Conservation (phyloP, 805 yeast genomes). For the Candida suzukii region DNA sequence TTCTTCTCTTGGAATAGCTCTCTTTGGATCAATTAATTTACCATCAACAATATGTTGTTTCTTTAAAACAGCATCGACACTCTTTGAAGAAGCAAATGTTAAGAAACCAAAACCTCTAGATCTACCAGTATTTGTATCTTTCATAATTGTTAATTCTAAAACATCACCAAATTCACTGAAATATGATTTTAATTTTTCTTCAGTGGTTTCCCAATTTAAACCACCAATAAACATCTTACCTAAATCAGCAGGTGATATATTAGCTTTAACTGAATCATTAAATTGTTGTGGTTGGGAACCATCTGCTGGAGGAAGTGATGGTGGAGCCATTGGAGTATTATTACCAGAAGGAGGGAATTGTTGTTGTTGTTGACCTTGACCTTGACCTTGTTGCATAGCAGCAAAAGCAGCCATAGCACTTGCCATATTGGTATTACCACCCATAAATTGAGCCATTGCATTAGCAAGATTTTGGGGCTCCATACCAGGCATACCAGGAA, state of each 20-base stretch:
- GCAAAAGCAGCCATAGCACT: slow-evolving; percentile 7
- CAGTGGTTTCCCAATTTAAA: slow-evolving; percentile 95
- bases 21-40: slow-evolving; percentile 92
- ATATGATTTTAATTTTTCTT: slow-evolving; percentile 74
- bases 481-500: slow-evolving; percentile 7
- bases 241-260: slow-evolving; percentile 55
- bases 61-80: slow-evolving; percentile 81
- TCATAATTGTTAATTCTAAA: slow-evolving; percentile 84
- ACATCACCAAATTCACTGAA: slow-evolving; percentile 88
- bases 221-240: slow-evolving; percentile 97
- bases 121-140: slow-evolving; percentile 78
- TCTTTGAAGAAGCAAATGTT: slow-evolving; percentile 72
- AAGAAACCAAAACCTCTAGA: slow-evolving; percentile 94
- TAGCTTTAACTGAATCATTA: slow-evolving; percentile 33
- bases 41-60: slow-evolving; percentile 90
- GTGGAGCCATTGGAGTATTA: slow-evolving; percentile 7
- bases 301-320: slow-evolving; percentile 7
- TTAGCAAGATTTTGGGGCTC: slow-evolving; percentile 2
- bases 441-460: slow-evolving; percentile 2
- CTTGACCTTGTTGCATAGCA: slow-evolving; percentile 12
- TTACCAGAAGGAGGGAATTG: no score
- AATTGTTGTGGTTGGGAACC: slow-evolving; percentile 6
- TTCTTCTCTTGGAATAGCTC: slow-evolving; percentile 96
- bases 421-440: slow-evolving; percentile 1
- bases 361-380: slow-evolving; percentile 5